phyloP scores from a whole-genome alignment of 2,329 filamentous ascomycete genomes.

The Mariannaea sp. region DNA sequence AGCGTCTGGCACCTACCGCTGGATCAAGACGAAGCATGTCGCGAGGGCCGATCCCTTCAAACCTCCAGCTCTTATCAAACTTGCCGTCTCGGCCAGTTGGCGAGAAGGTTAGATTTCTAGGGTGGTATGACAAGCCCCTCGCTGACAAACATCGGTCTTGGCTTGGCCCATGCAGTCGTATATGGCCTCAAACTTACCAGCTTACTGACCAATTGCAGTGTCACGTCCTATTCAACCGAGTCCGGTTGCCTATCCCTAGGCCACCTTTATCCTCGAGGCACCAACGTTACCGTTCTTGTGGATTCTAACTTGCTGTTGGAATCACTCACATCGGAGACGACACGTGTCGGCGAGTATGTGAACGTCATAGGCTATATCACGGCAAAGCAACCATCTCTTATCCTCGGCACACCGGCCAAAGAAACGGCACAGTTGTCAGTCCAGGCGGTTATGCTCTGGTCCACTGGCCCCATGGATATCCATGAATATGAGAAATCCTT shows the following conservation, averaged over 20 bases:
- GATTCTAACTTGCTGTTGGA: conserved; percentile 74
- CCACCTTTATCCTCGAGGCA: conserved; percentile 63
- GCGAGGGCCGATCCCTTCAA: conserved; percentile 66
- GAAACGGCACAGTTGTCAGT: conserved; percentile 50
- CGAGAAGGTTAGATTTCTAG: conserved; percentile 89
- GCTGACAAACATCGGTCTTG: conserved; percentile 2
- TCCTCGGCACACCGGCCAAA: conserved; percentile 15
- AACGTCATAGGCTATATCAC: conserved; percentile 84
- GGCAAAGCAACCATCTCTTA: conserved; percentile 21
- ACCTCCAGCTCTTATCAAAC: conserved; percentile 67
- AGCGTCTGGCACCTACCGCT: background rate
- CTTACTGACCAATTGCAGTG: conserved; percentile 46
- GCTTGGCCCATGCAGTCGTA: background rate
- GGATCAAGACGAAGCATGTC: conserved; percentile 48
- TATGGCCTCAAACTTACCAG: conserved; percentile 31
- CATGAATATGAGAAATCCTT: conserved; percentile 71
- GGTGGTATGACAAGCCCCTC: conserved; percentile 69
- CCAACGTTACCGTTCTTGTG: conserved; percentile 60
- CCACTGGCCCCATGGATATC: conserved; percentile 73
- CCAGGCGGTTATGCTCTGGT: conserved; percentile 80
- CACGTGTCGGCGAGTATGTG: conserved; percentile 80
- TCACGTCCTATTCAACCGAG: conserved; percentile 55
- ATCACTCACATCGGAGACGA: conserved; percentile 64
- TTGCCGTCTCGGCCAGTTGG: conserved; percentile 57
- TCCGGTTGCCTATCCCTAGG: conserved; percentile 69